phyloP scores from a whole-genome alignment of 2,329 filamentous ascomycete genomes.

The Epicoccum sorghinum region DNA sequence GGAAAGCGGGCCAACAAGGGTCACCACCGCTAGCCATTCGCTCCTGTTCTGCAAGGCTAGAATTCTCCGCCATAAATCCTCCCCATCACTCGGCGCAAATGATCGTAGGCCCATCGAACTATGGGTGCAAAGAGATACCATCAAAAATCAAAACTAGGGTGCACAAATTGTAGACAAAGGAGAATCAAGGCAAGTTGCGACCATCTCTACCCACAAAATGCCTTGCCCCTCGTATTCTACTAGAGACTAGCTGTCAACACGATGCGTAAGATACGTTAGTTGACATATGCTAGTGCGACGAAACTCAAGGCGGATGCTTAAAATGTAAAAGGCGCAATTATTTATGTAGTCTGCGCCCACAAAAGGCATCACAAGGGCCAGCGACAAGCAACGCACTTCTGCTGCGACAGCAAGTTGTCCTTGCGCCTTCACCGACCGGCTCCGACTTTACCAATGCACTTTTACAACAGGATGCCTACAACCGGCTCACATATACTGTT shows the following conservation, averaged over 20 bases:
- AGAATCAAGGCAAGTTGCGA: constrained; percentile 5
- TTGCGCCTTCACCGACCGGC: constrained; percentile 6
- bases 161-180: constrained; percentile 10
- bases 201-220: background rate
- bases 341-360: constrained; percentile 26
- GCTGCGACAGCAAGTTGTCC: background rate
- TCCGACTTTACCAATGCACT: constrained; percentile 20
- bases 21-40: background rate
- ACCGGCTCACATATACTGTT: constrained; percentile 16
- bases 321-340: constrained; percentile 6
- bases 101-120: background rate
- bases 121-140: constrained; percentile 1
- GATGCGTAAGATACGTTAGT: background rate
- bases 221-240: background rate
- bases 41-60: background rate
- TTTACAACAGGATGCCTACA: constrained; percentile 15
- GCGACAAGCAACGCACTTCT: background rate
- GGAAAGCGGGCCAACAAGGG: too few relatives aligned
- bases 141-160: constrained; percentile 6
- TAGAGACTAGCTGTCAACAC: too few relatives aligned
- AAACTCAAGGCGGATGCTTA: background rate
- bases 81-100: too few relatives aligned
- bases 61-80: background rate
- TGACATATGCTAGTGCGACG: constrained; percentile 5
- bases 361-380: constrained; percentile 14